These are phyloP conservation scores for Oxytropis ochrocephala DNA, from an alignment of 306 rosid species.

Conservation along the genomic window DNA sequence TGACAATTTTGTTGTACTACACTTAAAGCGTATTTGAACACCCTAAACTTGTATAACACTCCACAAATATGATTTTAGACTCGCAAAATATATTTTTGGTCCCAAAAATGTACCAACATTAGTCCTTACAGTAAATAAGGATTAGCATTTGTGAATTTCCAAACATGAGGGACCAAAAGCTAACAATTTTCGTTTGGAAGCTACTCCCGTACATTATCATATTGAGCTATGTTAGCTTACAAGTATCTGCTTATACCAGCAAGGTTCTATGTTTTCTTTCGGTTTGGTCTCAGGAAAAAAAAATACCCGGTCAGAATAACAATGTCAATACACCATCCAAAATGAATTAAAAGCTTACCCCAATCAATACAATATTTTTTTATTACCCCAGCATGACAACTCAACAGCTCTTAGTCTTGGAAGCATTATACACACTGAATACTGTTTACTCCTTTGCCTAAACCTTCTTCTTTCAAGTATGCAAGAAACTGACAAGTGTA, in stretches of 20 bases:
- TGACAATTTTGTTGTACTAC: too few relatives aligned
- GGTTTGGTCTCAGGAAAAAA: background rate
- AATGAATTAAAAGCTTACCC: background rate
- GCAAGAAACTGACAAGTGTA: constrained; percentile 2
- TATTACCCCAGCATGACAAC: background rate
- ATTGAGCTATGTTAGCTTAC: background rate
- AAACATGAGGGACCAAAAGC: too few relatives aligned
- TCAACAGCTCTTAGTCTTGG: background rate
- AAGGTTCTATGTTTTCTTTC: background rate
- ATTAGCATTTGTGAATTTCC: too few relatives aligned
- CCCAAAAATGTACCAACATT: too few relatives aligned
- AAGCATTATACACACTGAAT: background rate
- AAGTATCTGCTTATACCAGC: background rate
- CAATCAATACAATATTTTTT: background rate
- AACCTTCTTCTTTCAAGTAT: background rate
- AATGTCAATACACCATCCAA: background rate
- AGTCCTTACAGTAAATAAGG: too few relatives aligned
- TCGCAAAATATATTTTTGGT: too few relatives aligned
- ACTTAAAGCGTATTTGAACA: too few relatives aligned
- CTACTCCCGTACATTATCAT: too few relatives aligned
- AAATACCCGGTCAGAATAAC: too few relatives aligned
- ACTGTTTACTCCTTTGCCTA: background rate
- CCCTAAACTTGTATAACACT: too few relatives aligned
- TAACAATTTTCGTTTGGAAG: too few relatives aligned
- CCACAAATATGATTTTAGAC: too few relatives aligned